These are phyloP conservation scores for Trichocomaceae sp. DNA, from an alignment of 2,329 filamentous ascomycete genomes.

Conservation along the genomic window DNA sequence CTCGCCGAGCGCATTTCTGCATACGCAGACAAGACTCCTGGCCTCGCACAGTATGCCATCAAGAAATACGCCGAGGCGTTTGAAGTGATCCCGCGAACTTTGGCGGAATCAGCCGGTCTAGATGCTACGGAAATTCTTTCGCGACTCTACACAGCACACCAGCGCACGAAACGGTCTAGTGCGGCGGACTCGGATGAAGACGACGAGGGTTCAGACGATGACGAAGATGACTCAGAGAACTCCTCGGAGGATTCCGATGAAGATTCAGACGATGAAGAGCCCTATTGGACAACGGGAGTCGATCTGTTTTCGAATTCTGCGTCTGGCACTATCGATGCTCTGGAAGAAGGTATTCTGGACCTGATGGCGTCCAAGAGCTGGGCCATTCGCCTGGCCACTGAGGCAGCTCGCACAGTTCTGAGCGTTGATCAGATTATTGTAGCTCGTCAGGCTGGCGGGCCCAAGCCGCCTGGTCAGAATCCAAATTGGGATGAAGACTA, in stretches of 20 bases:
- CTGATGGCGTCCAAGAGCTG: conserved; percentile 87
- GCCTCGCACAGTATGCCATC: conserved; percentile 91
- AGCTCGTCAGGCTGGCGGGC: conserved; percentile 90
- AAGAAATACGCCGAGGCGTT: conserved; percentile 97
- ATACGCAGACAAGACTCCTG: conserved; percentile 85
- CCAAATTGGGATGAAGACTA: conserved; percentile 67
- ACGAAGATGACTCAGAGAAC: conserved; percentile 15
- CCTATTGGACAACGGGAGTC: conserved; percentile 84
- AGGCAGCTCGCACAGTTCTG: conserved; percentile 85
- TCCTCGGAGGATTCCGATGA: conserved; percentile 24
- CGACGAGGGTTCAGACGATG: neutral
- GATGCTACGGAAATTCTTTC: conserved; percentile 97
- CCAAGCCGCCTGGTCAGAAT: conserved; percentile 93
- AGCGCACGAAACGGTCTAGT: conserved; percentile 39
- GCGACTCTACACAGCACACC: conserved; percentile 85
- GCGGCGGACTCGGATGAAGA: conserved; percentile 18
- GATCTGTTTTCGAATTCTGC: conserved; percentile 85
- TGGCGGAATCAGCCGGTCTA: conserved; percentile 90
- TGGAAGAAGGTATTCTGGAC: conserved; percentile 84
- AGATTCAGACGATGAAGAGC: conserved; percentile 53
- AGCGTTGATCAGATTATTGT: conserved; percentile 99
- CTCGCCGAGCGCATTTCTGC: conserved; percentile 86
- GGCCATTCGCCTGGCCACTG: conserved; percentile 95
- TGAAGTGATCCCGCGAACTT: conserved; percentile 87
- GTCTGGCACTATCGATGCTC: conserved; percentile 75